Conservation (phyloP, 1,284 basidiomycete genomes). For the Pisolithus thermaeus region DNA sequence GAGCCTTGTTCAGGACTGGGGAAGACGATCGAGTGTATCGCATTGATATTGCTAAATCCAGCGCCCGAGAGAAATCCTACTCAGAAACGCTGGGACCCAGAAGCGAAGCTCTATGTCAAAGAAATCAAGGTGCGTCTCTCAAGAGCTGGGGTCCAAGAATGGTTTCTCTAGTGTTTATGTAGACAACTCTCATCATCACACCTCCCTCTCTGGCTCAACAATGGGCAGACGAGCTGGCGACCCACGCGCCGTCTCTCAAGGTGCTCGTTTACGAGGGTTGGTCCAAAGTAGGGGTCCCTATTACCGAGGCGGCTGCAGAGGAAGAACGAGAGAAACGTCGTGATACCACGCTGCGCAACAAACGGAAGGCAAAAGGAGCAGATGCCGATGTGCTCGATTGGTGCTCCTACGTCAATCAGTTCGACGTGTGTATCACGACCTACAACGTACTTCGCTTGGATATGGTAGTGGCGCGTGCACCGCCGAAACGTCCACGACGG, state of each 20-base stretch:
- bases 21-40: conserved; percentile 81
- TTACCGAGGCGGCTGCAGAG: conserved; percentile 44
- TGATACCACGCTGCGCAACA: conserved; percentile 13
- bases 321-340: conserved; percentile 32
- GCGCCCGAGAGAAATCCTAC: conserved; percentile 50
- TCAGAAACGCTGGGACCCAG: conserved; percentile 54
- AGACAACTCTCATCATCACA: conserved; percentile 40
- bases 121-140: conserved; percentile 55
- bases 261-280: conserved; percentile 31
- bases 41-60: conserved; percentile 70
- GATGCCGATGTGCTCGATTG: conserved; percentile 35
- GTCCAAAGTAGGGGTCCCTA: conserved; percentile 51
- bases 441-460: conserved; percentile 34
- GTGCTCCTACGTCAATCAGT: conserved; percentile 56
- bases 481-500: conserved; percentile 53
- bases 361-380: conserved; percentile 21
- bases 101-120: conserved; percentile 54
- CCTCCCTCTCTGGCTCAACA: conserved; percentile 76
- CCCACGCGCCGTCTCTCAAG: conserved; percentile 72
- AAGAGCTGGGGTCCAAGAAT: background rate
- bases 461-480: conserved; percentile 59
- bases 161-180: background rate
- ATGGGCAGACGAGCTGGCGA: conserved; percentile 77
- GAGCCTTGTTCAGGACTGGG: conserved; percentile 40
- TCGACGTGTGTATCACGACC: conserved; percentile 79